Conservation (phyloP, 2,329 filamentous ascomycete genomes). For the Xylaria sp. region DNA sequence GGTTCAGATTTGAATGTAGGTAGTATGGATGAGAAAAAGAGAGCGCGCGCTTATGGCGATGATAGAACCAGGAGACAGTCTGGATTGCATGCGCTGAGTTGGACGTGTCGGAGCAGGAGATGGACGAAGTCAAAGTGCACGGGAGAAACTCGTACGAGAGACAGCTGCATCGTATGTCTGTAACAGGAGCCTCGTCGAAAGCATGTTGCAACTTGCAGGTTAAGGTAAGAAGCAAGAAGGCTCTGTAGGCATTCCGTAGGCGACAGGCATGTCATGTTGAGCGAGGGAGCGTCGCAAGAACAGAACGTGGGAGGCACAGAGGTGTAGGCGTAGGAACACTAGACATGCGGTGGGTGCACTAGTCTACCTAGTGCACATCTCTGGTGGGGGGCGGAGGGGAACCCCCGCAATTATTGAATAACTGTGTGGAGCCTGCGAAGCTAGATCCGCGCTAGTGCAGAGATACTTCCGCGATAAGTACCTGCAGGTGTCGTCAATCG, state of each 20-base stretch:
- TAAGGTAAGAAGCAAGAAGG: no score
- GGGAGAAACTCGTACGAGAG: neutral
- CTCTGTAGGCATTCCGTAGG: neutral
- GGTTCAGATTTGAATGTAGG: no score
- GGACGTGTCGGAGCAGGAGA: neutral
- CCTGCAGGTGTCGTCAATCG: no score
- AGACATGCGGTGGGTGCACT: neutral
- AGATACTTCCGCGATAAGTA: no score
- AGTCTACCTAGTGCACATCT: neutral
- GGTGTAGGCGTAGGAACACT: neutral
- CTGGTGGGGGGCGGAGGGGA: neutral
- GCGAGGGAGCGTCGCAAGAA: neutral
- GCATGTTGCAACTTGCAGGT: neutral
- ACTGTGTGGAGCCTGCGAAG: neutral
- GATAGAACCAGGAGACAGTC: neutral
- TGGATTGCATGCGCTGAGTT: neutral
- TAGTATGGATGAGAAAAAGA: neutral
- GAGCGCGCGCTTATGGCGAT: neutral
- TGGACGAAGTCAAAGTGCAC: constrained; percentile 1
- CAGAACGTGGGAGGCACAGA: neutral
- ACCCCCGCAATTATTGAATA: neutral
- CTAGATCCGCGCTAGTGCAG: no score
- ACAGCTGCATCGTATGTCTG: neutral
- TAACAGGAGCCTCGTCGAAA: neutral
- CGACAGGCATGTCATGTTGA: neutral